A percentile compares a stretch with the other conserved stretches of the same genome.
These are phyloP conservation scores for Artemisia tridentata DNA, from an alignment of 129 eudicot genomes.

Conservation along the genomic window DNA sequence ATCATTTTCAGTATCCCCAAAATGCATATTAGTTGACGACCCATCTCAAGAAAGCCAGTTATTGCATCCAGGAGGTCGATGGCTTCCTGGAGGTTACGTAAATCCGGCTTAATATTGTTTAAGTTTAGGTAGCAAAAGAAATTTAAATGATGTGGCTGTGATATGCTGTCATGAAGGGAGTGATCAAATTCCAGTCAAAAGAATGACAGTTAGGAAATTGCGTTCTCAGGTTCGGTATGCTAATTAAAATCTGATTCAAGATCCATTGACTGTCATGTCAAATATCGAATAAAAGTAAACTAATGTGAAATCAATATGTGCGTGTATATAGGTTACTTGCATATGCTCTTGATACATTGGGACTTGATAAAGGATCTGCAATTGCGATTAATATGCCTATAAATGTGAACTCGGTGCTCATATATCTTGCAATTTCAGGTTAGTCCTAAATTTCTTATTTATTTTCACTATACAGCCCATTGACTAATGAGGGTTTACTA, in stretches of 20 bases:
- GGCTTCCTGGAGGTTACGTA: constrained; percentile 76
- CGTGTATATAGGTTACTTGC: constrained; percentile 61
- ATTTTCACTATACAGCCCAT: background rate
- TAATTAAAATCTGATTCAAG: no score
- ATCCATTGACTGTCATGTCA: no score
- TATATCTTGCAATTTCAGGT: constrained; percentile 94
- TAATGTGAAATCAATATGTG: constrained; percentile 21
- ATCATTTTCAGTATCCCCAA: no score
- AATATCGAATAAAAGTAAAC: background rate
- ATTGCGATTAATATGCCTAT: constrained; percentile 97
- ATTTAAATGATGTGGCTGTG: no score
- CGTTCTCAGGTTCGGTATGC: no score
- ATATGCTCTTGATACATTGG: constrained; percentile 65
- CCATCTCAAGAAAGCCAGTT: constrained; percentile 38
- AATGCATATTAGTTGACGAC: constrained; percentile 51
- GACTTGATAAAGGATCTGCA: constrained; percentile 71
- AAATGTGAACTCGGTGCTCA: constrained; percentile 80
- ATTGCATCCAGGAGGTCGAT: constrained; percentile 66
- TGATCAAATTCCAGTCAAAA: no score
- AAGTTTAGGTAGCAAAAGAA: constrained; percentile 40
- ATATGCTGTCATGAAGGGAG: no score
- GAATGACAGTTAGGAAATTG: no score
- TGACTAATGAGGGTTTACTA: background rate
- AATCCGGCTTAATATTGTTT: constrained; percentile 78
- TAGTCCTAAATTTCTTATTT: constrained; percentile 13